Conservation (phyloP, 2,329 filamentous ascomycete genomes). For the Sclerotinia sclerotiorum region DNA sequence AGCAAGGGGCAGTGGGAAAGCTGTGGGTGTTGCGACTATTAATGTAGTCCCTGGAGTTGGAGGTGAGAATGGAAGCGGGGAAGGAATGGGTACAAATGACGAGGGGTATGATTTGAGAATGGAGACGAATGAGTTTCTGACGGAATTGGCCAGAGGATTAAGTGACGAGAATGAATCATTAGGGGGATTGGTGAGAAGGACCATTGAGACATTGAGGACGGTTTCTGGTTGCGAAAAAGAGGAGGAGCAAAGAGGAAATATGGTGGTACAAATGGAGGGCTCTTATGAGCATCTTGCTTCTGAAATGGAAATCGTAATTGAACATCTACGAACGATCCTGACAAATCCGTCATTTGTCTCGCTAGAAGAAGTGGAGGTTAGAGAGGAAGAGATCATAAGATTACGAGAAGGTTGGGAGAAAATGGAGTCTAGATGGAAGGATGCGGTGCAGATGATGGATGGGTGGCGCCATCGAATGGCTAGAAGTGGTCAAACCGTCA, state of each 20-base stretch:
- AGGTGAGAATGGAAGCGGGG: conserved; percentile 41
- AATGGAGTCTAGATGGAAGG: conserved; percentile 88
- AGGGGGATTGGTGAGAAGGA: conserved; percentile 68
- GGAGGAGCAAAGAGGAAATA: conserved; percentile 36
- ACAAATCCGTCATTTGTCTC: conserved; percentile 97
- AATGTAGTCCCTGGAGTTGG: conserved; percentile 55
- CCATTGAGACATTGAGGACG: conserved; percentile 68
- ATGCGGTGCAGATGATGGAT: conserved; percentile 87
- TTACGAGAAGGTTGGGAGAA: conserved; percentile 86
- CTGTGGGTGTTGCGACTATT: conserved; percentile 56
- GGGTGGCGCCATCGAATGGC: conserved; percentile 85
- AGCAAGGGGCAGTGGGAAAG: conserved; percentile 57
- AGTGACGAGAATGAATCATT: conserved; percentile 91
- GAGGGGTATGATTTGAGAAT: conserved; percentile 69
- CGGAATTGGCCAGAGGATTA: conserved; percentile 75
- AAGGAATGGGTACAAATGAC: conserved; percentile 42
- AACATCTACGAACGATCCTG: conserved; percentile 78
- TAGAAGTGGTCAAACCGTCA: conserved; percentile 66
- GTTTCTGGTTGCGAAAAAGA: conserved; percentile 59
- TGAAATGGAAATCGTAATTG: conserved; percentile 75
- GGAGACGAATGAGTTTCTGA: conserved; percentile 90
- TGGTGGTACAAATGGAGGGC: conserved; percentile 36
- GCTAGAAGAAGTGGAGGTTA: conserved; percentile 88
- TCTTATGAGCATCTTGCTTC: conserved; percentile 64
- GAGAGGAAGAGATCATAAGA: conserved; percentile 85